phyloP scores from a whole-genome alignment of 2,329 filamentous ascomycete species.

The Xylariaceae sp. region DNA sequence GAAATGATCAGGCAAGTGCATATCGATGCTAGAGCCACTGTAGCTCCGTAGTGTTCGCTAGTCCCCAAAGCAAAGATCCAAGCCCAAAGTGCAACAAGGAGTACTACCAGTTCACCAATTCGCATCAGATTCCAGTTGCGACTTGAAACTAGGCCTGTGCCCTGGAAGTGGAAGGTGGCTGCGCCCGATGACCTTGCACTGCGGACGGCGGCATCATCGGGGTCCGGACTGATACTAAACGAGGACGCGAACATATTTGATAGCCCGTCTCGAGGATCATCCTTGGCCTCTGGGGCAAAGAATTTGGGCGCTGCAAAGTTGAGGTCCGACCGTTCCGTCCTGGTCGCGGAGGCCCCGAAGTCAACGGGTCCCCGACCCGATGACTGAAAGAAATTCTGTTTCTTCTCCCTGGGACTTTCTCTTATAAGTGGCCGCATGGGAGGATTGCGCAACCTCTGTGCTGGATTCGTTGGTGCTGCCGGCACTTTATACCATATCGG shows the following conservation, averaged over 20 bases:
- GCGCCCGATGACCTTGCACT: conserved; percentile 1
- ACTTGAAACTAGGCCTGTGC: not conserved
- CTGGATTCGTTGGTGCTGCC: conserved; percentile 62
- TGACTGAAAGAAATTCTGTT: conserved; percentile 46
- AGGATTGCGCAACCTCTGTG: conserved; percentile 58
- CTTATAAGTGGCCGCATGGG: conserved; percentile 50
- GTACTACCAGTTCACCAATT: conserved; percentile 19
- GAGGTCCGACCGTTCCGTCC: conserved; percentile 13
- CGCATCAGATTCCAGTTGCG: conserved; percentile 20
- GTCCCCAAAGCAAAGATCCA: conserved; percentile 25
- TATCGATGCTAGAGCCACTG: conserved; percentile 22
- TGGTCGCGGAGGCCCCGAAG: conserved; percentile 12
- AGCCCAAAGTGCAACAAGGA: conserved; percentile 19
- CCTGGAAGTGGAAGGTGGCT: not conserved
- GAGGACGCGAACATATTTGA: conserved; percentile 29
- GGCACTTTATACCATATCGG: conserved; percentile 70
- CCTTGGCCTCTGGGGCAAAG: conserved; percentile 23
- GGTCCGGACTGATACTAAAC: conserved; percentile 27
- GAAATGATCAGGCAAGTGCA: conserved; percentile 26
- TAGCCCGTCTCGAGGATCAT: conserved; percentile 28
- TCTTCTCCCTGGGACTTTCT: conserved; percentile 39
- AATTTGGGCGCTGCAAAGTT: conserved; percentile 25
- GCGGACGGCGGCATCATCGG: conserved; percentile 18
- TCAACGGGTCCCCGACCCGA: conserved; percentile 17
- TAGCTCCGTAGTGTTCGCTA: conserved; percentile 22